phyloP scores from a whole-genome alignment of 1,284 basidiomycete genomes.

The Tylopilus orsonianus region DNA sequence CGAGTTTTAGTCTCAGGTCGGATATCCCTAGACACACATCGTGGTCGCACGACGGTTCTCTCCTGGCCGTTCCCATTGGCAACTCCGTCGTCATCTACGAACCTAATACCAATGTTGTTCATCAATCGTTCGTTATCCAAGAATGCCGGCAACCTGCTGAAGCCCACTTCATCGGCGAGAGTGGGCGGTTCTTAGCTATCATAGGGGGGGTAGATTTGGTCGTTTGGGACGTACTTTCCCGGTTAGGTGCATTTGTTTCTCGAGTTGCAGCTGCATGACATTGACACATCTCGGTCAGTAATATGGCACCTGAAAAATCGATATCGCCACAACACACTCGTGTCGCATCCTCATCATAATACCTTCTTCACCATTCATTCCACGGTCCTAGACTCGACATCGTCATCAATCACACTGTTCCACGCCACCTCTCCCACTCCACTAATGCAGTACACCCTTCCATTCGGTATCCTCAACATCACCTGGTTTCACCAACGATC shows the following conservation, averaged over 20 bases:
- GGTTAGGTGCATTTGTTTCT: conserved; percentile 53
- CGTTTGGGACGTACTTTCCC: conserved; percentile 81
- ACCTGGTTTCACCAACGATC: conserved; percentile 44
- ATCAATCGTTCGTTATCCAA: conserved; percentile 62
- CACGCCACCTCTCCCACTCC: conserved; percentile 45
- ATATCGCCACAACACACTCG: conserved; percentile 42
- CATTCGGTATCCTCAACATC: conserved; percentile 58
- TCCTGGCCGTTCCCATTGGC: conserved; percentile 77
- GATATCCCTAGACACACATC: conserved; percentile 63
- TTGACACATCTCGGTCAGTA: conserved; percentile 40
- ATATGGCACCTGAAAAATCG: conserved; percentile 54
- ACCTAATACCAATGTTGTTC: conserved; percentile 63
- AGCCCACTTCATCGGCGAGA: conserved; percentile 64
- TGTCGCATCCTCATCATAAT: conserved; percentile 57
- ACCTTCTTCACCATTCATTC: conserved; percentile 58
- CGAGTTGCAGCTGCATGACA: conserved; percentile 1
- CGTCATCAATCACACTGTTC: conserved; percentile 48
- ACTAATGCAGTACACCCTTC: conserved; percentile 45
- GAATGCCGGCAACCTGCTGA: conserved; percentile 47
- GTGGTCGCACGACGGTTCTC: conserved; percentile 87
- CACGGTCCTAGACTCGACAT: conserved; percentile 29
- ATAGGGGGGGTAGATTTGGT: conserved; percentile 54
- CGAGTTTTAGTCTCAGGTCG: conserved; percentile 69
- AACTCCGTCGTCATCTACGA: conserved; percentile 79
- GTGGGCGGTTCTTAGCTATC: conserved; percentile 63